phyloP scores from a whole-genome alignment of 164 flowering plant species.

The Amborella trichopoda region DNA sequence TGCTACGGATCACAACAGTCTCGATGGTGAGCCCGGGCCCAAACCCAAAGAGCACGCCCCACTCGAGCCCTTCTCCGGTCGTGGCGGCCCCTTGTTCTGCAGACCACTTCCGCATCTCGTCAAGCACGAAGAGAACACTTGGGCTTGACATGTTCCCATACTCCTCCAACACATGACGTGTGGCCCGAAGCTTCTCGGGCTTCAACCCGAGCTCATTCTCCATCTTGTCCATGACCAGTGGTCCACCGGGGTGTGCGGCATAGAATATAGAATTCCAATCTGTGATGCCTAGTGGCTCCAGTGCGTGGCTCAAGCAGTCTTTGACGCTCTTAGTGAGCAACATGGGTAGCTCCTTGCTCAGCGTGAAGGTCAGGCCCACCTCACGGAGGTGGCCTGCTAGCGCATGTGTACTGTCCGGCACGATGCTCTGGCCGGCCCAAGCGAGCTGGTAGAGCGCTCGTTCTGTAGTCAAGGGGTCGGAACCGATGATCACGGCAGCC shows the following conservation, averaged over 20 bases:
- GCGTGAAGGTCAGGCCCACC: conserved; percentile 8
- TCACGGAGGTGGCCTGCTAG: conserved; percentile 7
- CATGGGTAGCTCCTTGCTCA: conserved; percentile 8
- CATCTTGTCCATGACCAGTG: conserved; percentile 8
- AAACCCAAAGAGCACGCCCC: conserved; percentile 12
- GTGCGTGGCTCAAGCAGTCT: conserved; percentile 5
- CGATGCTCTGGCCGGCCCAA: conserved; percentile 6
- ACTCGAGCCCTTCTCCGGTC: conserved; percentile 11
- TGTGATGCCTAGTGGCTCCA: conserved; percentile 5
- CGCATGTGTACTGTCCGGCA: conserved; percentile 6
- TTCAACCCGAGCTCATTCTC: conserved; percentile 5
- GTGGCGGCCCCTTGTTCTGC: conserved; percentile 6
- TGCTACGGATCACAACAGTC: conserved; percentile 10
- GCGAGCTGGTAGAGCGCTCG: conserved; percentile 5
- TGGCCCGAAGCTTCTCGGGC: conserved; percentile 7
- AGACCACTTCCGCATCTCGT: conserved; percentile 9
- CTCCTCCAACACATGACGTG: conserved; percentile 6
- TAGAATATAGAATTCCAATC: conserved; percentile 12
- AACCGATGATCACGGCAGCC: conserved; percentile 8
- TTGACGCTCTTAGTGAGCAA: conserved; percentile 9
- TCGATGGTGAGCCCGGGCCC: conserved; percentile 13
- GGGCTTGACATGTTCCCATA: conserved; percentile 14
- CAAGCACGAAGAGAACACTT: conserved; percentile 7
- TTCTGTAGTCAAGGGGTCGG: neutral
- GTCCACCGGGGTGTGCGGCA: conserved; percentile 9